Conservation (phyloP, 768 basidiomycete genomes). For the Serendipita vermifera region DNA sequence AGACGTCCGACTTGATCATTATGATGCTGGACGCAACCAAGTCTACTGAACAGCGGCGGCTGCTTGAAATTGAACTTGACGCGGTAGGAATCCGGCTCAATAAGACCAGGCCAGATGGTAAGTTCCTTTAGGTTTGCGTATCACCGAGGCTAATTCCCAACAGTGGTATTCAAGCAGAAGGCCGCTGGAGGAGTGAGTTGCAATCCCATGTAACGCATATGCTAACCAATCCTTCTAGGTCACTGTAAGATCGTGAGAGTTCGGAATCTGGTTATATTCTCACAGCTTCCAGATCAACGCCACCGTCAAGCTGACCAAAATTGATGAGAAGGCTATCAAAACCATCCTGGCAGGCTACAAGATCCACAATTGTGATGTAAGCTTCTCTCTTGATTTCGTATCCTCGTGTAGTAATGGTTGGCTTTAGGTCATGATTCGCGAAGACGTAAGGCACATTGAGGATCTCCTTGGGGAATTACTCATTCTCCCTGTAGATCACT, state of each 20-base stretch:
- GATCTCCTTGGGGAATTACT: conserved; percentile 10
- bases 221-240: background rate
- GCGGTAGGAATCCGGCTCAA: conserved; percentile 95
- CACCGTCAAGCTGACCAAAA: conserved; percentile 88
- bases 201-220: conserved; percentile 9
- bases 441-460: conserved; percentile 53
- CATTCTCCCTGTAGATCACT: conserved; percentile 48
- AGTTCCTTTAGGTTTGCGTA: background rate
- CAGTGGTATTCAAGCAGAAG: conserved; percentile 82
- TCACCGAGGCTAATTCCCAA: conserved; percentile 7
- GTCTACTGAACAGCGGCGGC: conserved; percentile 74
- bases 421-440: conserved; percentile 79
- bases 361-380: conserved; percentile 76
- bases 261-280: background rate
- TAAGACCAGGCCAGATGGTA: conserved; percentile 64
- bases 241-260: background rate
- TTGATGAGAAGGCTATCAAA: conserved; percentile 88
- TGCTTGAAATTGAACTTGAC: conserved; percentile 88
- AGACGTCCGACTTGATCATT: conserved; percentile 87
- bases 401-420: too few species aligned
- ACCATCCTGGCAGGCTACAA: conserved; percentile 87
- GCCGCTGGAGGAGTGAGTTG: conserved; percentile 76
- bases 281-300: conserved; percentile 47
- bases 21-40: conserved; percentile 91
- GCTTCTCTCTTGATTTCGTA: too few species aligned